Percentiles rank a stretch among this genome's conserved stretches.
Evolutionary conservation across 2,329 filamentous ascomycete genomes (phyloP).

Genomic region (Colletotrichum nymphaeae): DNA sequence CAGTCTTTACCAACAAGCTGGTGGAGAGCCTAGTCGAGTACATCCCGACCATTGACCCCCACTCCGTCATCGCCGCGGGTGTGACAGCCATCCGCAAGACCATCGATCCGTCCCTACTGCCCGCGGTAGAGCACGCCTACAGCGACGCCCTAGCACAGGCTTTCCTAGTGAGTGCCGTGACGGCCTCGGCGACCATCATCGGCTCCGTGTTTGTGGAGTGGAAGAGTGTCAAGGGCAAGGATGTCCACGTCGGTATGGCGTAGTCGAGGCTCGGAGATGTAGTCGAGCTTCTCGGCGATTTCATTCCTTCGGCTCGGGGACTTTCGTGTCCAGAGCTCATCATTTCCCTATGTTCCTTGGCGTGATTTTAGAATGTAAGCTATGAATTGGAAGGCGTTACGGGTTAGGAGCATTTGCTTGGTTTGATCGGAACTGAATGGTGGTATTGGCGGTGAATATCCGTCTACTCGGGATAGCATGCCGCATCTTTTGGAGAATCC

Average conservation of each 20-base stretch:
- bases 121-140: conserved; percentile 53
- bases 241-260: conserved; percentile 43
- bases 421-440: not conserved
- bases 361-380: not conserved
- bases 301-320: not conserved
- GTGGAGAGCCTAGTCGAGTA: conserved; percentile 48
- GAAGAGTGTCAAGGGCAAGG: conserved; percentile 69
- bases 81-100: conserved; percentile 49
- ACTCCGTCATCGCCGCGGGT: conserved; percentile 46
- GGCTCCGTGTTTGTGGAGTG: conserved; percentile 60
- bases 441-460: not conserved
- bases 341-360: not conserved
- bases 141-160: conserved; percentile 55
- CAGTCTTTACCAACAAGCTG: conserved; percentile 62
- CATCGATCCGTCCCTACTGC: conserved; percentile 44
- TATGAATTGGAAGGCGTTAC: not conserved
- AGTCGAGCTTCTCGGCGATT: not conserved
- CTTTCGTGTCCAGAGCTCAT: too few relatives aligned
- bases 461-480: not conserved
- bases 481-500: not conserved
- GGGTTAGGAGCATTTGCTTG: not conserved
- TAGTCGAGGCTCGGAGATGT: not conserved
- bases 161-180: conserved; percentile 56
- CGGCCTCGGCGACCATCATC: conserved; percentile 56
- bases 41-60: conserved; percentile 49